A percentile compares a stretch with the other conserved stretches of the same genome.
These are phyloP conservation scores for Tetraselmis striata DNA, from an alignment of 139 green algal genomes.

Conservation along the genomic window DNA sequence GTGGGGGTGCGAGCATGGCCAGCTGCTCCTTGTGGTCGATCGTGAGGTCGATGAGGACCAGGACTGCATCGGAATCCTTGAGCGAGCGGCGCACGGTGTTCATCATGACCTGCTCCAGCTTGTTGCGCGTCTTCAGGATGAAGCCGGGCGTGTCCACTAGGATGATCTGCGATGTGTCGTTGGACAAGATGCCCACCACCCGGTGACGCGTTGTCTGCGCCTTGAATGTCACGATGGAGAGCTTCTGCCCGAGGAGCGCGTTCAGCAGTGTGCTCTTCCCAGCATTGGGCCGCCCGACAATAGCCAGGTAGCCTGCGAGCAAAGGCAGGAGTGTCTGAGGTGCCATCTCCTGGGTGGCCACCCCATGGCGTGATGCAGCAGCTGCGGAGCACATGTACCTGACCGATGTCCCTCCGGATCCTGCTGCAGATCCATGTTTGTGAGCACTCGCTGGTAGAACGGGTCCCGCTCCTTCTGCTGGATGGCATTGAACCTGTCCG, in stretches of 20 bases:
- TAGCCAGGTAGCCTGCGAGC: slow-evolving; percentile 67
- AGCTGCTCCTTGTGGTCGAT: slow-evolving; percentile 42
- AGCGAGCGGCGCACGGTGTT: slow-evolving; percentile 60
- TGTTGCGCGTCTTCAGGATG: slow-evolving; percentile 62
- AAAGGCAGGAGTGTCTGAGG: too few species aligned
- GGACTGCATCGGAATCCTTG: slow-evolving; percentile 71
- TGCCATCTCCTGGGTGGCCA: too few species aligned
- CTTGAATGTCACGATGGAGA: slow-evolving; percentile 89
- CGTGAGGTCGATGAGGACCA: slow-evolving; percentile 68
- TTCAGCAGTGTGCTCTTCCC: slow-evolving; percentile 95
- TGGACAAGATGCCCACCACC: slow-evolving; percentile 76
- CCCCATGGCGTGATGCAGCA: too few species aligned
- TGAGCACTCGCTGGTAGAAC: not conserved
- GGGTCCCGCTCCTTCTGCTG: not conserved
- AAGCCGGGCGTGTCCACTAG: slow-evolving; percentile 92
- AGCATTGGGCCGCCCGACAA: slow-evolving; percentile 83
- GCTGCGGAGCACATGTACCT: too few species aligned
- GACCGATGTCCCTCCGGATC: not conserved
- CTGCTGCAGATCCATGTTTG: not conserved
- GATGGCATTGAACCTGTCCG: not conserved
- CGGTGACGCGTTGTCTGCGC: slow-evolving; percentile 93
- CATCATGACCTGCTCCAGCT: slow-evolving; percentile 93
- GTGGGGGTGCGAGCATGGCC: slow-evolving; percentile 48
- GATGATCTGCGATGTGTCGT: slow-evolving; percentile 58
- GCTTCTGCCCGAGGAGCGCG: slow-evolving; percentile 81